Conservation (phyloP, 1,284 basidiomycete species). For the Ustilago sp. region DNA sequence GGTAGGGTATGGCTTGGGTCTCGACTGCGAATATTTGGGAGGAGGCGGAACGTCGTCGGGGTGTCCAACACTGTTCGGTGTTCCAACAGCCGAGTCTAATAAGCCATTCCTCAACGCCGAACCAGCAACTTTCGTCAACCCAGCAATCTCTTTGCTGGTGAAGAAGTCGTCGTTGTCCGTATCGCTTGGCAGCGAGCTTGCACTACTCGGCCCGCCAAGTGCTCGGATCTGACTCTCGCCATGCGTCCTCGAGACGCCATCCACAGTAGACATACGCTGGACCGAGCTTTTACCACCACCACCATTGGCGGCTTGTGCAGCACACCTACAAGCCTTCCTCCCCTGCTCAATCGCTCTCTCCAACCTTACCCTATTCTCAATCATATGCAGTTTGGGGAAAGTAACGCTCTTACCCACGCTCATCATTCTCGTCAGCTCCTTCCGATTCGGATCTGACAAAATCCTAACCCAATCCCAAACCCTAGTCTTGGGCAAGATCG, state of each 20-base stretch:
- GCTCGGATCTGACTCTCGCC: constrained; percentile 24
- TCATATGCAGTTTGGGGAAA: constrained; percentile 68
- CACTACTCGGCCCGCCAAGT: constrained; percentile 14
- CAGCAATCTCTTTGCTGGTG: constrained; percentile 31
- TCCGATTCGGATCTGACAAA: constrained; percentile 63
- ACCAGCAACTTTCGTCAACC: constrained; percentile 30
- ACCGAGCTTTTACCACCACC: constrained; percentile 15
- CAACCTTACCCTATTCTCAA: constrained; percentile 65
- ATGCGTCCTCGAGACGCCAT: constrained; percentile 29
- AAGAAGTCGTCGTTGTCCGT: constrained; percentile 54
- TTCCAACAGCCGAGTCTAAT: constrained; percentile 33
- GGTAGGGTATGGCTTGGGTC: constrained; percentile 49
- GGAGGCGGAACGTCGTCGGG: constrained; percentile 17
- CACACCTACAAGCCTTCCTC: constrained; percentile 45
- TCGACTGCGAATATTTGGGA: constrained; percentile 6
- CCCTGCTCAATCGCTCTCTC: constrained; percentile 64
- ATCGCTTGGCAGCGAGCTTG: constrained; percentile 27
- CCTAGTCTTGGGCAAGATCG: constrained; percentile 65
- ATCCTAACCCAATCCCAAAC: constrained; percentile 66
- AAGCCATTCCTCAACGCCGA: constrained; percentile 12
- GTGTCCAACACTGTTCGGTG: constrained; percentile 32
- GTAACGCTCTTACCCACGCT: constrained; percentile 59
- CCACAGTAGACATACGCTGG: constrained; percentile 21
- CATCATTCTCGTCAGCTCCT: constrained; percentile 63
- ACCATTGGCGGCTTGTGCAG: constrained; percentile 13